phyloP scores from a whole-genome alignment of 352 stramenopile species.

The Blastocystis sp. region DNA sequence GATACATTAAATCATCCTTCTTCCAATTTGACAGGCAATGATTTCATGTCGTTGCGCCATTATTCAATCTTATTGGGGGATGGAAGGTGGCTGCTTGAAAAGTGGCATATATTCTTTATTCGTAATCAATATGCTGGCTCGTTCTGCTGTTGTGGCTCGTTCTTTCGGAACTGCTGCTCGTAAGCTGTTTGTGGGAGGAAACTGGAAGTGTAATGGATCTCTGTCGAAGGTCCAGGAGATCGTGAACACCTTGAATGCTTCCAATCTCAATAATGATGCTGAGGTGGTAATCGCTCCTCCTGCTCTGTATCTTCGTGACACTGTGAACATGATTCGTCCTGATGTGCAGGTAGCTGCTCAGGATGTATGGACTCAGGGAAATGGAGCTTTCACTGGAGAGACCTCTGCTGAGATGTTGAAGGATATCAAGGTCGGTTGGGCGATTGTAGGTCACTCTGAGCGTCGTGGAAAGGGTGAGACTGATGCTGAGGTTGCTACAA shows the following conservation, averaged over 20 bases:
- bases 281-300: constrained; percentile 93
- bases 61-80: neutral
- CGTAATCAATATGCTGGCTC: constrained; percentile 10
- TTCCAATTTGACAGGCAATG: too few species aligned
- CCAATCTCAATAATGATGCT: constrained; percentile 68
- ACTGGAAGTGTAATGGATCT: constrained; percentile 96
- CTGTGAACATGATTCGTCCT: constrained; percentile 69
- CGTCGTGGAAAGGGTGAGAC: constrained; percentile 83
- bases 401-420: constrained; percentile 91
- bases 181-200: constrained; percentile 97
- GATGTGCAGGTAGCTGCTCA: constrained; percentile 64
- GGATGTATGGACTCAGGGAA: constrained; percentile 86
- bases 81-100: neutral
- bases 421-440: constrained; percentile 85
- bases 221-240: constrained; percentile 70
- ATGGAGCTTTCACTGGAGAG: constrained; percentile 91
- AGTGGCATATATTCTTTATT: constrained; percentile 10
- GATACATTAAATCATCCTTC: too few species aligned
- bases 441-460: constrained; percentile 90
- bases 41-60: neutral
- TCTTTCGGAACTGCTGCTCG: constrained; percentile 65
- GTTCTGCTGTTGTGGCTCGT: constrained; percentile 45
- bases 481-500: constrained; percentile 82
- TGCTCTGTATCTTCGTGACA: constrained; percentile 80
- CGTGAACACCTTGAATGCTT: constrained; percentile 68